Base-by-base conservation (phyloP, 441 rosid genomes). In the Arabidopsis lyrata region DNA sequence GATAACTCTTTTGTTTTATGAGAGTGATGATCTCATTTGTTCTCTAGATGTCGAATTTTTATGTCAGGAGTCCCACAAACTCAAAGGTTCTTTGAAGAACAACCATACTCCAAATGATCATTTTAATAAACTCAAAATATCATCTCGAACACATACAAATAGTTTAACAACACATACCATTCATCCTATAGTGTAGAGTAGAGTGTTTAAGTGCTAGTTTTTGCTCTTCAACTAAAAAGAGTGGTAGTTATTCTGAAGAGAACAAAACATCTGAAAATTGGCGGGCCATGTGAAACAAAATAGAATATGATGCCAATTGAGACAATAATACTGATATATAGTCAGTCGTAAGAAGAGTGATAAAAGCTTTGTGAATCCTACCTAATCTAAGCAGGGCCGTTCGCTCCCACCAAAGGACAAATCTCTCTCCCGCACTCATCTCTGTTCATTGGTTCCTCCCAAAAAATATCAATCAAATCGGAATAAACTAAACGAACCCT, bases 331-430 rank as follows among this genome's bases (percentile, higher is more conserved):
- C 4, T 3, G 4, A 29, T 27, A 27, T 3, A n/a, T n/a, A n/a
- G n/a, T n/a, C n/a, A 61, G 61, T 70, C 16, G 18, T 15, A 70
- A 29, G 55, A 41, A 13, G 44, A 41, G 56, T 54, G 70, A 63
- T 10, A 72, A 63, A 63, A 62, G 47, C 55, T 32, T 27, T 61
- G 50, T 7, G 50, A 45, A 45, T 34, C 31, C 55, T 50, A 35
- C 70, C 49, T 68, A 61, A 68, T 75, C 74, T 44, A 62, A 76
- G 52, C 65, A 76, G 79, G 39, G 32, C 75, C 79, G 75, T 54
- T 69, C 70, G 75, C 70, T 69, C 56, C 31, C 79, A 55, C 75
- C 79, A 76, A 76, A 76, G 36, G 79, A 69, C 79, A 76, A 75
- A 75, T 22, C 78, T 75, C 49, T 34, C 18, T 11, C 41, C 6